A percentile compares a stretch with the other conserved stretches of the same genome.
Conservation (phyloP, 257 asterid genomes). For the Craterostigma plantagineum region DNA sequence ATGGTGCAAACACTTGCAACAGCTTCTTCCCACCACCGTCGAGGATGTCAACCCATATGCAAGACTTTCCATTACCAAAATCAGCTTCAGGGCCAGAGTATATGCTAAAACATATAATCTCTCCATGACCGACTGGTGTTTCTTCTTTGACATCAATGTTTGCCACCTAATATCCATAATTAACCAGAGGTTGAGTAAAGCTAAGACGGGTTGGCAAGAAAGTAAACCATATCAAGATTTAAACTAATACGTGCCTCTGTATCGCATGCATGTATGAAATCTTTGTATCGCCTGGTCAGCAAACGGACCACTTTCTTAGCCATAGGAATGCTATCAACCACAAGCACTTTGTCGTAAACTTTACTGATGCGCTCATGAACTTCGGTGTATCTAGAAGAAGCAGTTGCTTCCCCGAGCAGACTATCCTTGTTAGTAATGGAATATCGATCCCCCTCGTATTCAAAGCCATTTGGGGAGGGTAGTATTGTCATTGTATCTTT, state of each 20-base stretch:
- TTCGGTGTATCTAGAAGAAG: constrained; percentile 14
- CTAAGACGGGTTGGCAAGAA: too few species aligned
- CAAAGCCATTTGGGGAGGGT: constrained; percentile 2
- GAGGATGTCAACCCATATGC: constrained; percentile 93
- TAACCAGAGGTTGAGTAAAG: background rate
- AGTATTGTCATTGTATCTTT: too few species aligned
- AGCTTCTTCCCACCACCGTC: constrained; percentile 75
- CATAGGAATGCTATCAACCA: constrained; percentile 44
- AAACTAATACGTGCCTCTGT: constrained; percentile 43
- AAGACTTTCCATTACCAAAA: constrained; percentile 69
- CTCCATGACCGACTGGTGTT: constrained; percentile 95
- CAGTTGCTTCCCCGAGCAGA: constrained; percentile 12
- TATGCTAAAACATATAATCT: constrained; percentile 77
- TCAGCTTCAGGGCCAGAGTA: constrained; percentile 79
- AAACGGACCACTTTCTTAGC: constrained; percentile 60
- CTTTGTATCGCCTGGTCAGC: constrained; percentile 52
- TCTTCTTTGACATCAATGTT: constrained; percentile 83
- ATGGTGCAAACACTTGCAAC: constrained; percentile 65
- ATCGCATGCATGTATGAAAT: constrained; percentile 76
- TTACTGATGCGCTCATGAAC: constrained; percentile 35
- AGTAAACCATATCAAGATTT: too few species aligned
- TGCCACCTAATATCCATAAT: constrained; percentile 40
- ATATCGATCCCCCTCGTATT: constrained; percentile 1
- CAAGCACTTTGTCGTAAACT: constrained; percentile 63
- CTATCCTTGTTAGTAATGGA: constrained; percentile 11